These are phyloP conservation scores for Neovahlkampfia damariscottae DNA, from an alignment of 78 protist genomes.

Conservation along the genomic window DNA sequence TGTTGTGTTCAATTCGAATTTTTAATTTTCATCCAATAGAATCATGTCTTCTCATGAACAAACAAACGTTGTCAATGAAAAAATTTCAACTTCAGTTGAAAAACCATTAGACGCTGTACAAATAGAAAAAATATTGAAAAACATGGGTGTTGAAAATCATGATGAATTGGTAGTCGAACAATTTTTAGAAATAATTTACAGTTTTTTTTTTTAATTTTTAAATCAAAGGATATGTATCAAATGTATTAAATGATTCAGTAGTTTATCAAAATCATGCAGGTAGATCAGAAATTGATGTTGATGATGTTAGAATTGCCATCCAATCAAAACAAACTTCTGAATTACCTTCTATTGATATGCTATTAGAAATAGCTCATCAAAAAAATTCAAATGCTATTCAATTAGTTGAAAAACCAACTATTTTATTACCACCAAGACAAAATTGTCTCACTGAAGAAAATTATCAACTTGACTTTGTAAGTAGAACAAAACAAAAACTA, in stretches of 20 bases:
- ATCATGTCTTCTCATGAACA: no score
- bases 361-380: neutral
- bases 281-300: neutral
- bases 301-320: neutral
- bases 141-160: neutral
- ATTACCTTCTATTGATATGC: neutral
- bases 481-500: neutral
- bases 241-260: neutral
- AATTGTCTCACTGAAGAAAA: neutral
- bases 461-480: neutral
- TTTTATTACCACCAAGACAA: neutral
- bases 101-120: neutral
- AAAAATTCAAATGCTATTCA: neutral
- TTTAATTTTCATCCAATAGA: no score
- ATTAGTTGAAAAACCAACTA: neutral
- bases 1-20: no score
- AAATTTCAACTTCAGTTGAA: no score
- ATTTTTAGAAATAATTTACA: neutral
- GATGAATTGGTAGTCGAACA: neutral
- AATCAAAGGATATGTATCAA: neutral
- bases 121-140: neutral
- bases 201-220: neutral
- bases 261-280: neutral
- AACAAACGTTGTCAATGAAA: no score
- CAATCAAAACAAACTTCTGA: neutral